A percentile compares a stretch with the other conserved stretches of the same genome.
phyloP scores from a whole-genome alignment of 164 flowering plant species.

The Nymphaea colorata region DNA sequence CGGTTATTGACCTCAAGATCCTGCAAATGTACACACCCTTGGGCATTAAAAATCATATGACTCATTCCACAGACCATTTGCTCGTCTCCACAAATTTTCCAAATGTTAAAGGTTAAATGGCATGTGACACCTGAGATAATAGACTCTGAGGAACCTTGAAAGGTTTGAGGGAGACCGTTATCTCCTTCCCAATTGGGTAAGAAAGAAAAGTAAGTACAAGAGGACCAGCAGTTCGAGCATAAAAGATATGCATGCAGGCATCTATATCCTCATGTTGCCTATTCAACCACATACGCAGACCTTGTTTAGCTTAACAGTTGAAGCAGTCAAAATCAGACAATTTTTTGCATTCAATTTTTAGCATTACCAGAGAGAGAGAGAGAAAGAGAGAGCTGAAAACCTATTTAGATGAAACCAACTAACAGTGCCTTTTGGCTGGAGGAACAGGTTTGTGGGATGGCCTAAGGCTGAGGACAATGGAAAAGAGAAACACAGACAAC shows the following conservation, averaged over 20 bases:
- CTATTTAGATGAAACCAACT: background rate
- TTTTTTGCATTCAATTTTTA: background rate
- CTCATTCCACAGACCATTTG: background rate
- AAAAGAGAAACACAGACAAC: background rate
- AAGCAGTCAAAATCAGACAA: background rate
- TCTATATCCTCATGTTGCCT: too few relatives aligned
- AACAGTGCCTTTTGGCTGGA: background rate
- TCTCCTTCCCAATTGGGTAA: background rate
- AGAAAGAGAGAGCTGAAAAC: background rate
- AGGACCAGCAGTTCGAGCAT: too few relatives aligned
- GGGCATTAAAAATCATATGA: background rate
- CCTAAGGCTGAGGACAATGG: background rate
- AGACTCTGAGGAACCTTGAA: background rate
- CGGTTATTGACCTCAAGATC: constrained; percentile 81
- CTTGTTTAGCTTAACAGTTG: background rate
- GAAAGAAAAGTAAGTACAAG: background rate
- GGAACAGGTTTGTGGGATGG: background rate
- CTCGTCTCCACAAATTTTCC: background rate
- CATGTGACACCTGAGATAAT: too few relatives aligned
- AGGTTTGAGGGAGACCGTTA: background rate
- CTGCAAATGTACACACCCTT: constrained; percentile 20
- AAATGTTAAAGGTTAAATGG: background rate
- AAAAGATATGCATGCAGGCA: too few relatives aligned
- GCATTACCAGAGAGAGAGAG: background rate
- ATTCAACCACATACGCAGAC: background rate